phyloP scores from a whole-genome alignment of 2,329 filamentous ascomycete species.

The Paecilomyces formosus region DNA sequence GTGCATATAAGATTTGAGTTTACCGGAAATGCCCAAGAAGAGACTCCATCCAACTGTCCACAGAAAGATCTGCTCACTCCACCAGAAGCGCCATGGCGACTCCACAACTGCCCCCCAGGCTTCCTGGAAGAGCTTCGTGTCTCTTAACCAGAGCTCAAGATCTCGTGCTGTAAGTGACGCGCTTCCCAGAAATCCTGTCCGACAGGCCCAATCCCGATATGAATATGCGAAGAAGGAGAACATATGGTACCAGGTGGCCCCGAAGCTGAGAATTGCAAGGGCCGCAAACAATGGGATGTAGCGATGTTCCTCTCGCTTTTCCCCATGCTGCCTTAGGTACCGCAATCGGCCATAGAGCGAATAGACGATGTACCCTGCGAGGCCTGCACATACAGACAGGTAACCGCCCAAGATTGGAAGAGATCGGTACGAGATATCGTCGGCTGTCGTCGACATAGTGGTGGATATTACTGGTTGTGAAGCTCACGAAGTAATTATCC shows the following conservation, averaged over 20 bases:
- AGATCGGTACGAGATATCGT: neutral
- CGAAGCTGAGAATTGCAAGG: conserved; percentile 42
- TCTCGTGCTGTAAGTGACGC: conserved; percentile 8
- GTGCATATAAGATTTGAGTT: neutral
- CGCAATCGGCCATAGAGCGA: neutral
- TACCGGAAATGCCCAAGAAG: conserved; percentile 52
- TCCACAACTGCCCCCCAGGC: conserved; percentile 49
- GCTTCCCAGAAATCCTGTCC: conserved; percentile 20
- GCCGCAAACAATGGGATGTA: conserved; percentile 31
- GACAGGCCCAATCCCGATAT: conserved; percentile 45
- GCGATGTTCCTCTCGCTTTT: neutral
- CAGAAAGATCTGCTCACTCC: conserved; percentile 54
- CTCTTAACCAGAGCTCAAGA: conserved; percentile 46
- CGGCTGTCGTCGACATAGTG: neutral
- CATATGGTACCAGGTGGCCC: conserved; percentile 37
- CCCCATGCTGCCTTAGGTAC: neutral
- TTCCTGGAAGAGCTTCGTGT: conserved; percentile 46
- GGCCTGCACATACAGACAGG: neutral
- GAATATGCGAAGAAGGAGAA: conserved; percentile 39
- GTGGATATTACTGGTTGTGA: neutral
- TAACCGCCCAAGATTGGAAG: neutral
- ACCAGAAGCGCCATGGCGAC: conserved; percentile 52
- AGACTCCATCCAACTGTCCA: conserved; percentile 49
- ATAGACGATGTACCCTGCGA: neutral
- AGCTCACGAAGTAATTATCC: neutral